These are phyloP conservation scores for Solanum hybrid DNA, from an alignment of 305 asterid species.

Conservation along the genomic window DNA sequence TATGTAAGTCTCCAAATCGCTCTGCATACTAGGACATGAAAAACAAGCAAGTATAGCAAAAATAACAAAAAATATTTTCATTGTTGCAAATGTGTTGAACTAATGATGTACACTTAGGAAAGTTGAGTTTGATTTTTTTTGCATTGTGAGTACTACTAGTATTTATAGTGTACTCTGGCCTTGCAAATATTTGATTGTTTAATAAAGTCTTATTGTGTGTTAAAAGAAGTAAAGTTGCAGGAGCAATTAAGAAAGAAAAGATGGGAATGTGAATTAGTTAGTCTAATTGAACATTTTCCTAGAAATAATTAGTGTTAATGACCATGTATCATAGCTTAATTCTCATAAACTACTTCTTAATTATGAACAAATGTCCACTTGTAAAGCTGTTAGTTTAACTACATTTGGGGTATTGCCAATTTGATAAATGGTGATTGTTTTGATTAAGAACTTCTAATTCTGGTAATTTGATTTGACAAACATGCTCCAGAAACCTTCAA, in stretches of 20 bases:
- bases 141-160: neutral
- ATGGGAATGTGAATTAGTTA: neutral
- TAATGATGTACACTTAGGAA: neutral
- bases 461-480: neutral
- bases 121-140: neutral
- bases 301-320: neutral
- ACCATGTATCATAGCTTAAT: neutral
- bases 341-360: neutral
- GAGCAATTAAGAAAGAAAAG: neutral
- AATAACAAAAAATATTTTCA: neutral
- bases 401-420: neutral
- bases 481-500: neutral
- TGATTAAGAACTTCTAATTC: neutral
- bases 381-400: neutral
- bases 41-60: neutral
- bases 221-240: neutral
- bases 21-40: neutral
- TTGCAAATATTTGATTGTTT: neutral
- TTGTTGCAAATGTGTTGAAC: neutral
- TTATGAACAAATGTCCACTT: neutral
- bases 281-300: neutral
- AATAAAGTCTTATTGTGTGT: neutral
- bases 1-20: slow-evolving; percentile 9
- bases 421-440: neutral
- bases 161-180: neutral